Base-by-base conservation (phyloP, 2,329 filamentous ascomycete genomes). In the Xylariaceae sp. region DNA sequence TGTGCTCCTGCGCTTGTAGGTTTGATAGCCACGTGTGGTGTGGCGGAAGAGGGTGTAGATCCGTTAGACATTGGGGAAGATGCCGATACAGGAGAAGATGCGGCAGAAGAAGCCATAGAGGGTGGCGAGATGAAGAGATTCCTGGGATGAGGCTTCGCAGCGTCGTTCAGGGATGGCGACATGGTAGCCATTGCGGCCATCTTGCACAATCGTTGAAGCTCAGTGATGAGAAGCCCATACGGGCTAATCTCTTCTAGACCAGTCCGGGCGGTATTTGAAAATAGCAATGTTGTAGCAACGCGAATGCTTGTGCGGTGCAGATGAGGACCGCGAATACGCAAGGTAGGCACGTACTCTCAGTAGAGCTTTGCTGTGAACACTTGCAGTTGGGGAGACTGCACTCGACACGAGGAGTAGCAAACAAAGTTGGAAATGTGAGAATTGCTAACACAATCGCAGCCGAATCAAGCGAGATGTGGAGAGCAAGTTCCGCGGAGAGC, bases 91-190 rank as follows among this genome's bases (percentile, higher is more conserved):
- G 64, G 63, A 36, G 66, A 64, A 31, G 63, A 62, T 41, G 61
- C 58, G 47, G 61, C 54, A 36, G 66, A 64, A 34, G 63, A 61
- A 44, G 61, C 59, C 47, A 60, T 53, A 47, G 63, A 62, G 17
- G 63, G 54, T 47, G 66, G 57, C 22, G 64, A 55, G 54, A 67
- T 68, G 46, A 63, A 49, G 38, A 68, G 57, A 54, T 66, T 66
- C 47, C 58, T 57, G 50, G 59, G 62, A 33, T 53, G 59, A 42
- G 62, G 53, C 48, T 56, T 63, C 43, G 55, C 42, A 33, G 49
- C 43, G 28, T 45, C 51, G 41, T 54, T 58, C 19, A 58, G 43
- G 47, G 61, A 47, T 49, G 60, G 50, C 33, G 53, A 28, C 48
- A 55, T 45, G 39, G 56, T 50, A 40, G 58, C 48, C 39, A 61